A percentile compares a stretch with the other conserved stretches of the same genome.
phyloP scores from a whole-genome alignment of 768 basidiomycete species.

The Myochromella boudieri region DNA sequence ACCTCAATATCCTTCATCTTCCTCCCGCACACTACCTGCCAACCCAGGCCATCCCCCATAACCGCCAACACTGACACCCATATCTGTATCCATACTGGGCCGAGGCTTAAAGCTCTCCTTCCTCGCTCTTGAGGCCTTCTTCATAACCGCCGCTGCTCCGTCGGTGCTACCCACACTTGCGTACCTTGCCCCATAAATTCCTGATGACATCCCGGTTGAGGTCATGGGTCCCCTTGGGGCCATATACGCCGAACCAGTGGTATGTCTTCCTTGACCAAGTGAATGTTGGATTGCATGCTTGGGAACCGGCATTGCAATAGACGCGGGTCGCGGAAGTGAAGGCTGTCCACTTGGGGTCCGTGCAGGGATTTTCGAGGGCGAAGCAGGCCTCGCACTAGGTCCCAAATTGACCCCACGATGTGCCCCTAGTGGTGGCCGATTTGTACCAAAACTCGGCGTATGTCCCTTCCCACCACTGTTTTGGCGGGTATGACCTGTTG shows the following conservation, averaged over 20 bases:
- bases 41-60: slow-evolving; percentile 29
- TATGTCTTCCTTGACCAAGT: slow-evolving; percentile 54
- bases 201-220: slow-evolving; percentile 18
- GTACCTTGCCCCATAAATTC: slow-evolving; percentile 28
- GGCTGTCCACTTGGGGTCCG: slow-evolving; percentile 32
- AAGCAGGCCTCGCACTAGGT: slow-evolving; percentile 31
- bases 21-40: slow-evolving; percentile 44
- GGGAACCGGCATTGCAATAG: slow-evolving; percentile 48
- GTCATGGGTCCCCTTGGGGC: slow-evolving; percentile 19
- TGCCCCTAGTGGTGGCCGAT: slow-evolving; percentile 39
- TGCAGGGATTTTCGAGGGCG: slow-evolving; percentile 52
- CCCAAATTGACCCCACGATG: slow-evolving; percentile 37
- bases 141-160: slow-evolving; percentile 30
- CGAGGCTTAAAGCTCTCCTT: slow-evolving; percentile 86
- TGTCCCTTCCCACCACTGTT: slow-evolving; percentile 18
- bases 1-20: slow-evolving; percentile 41
- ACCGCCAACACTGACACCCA: slow-evolving; percentile 24
- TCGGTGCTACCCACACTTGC: slow-evolving; percentile 13
- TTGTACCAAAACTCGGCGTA: slow-evolving; percentile 17
- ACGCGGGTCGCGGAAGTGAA: slow-evolving; percentile 37
- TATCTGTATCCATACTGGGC: slow-evolving; percentile 62
- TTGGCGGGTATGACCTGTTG: slow-evolving; percentile 18
- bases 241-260: slow-evolving; percentile 27
- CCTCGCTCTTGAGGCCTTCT: slow-evolving; percentile 52
- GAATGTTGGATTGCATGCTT: slow-evolving; percentile 51